phyloP scores from a whole-genome alignment of 164 flowering plant genomes.

The Dillenia turbinata region DNA sequence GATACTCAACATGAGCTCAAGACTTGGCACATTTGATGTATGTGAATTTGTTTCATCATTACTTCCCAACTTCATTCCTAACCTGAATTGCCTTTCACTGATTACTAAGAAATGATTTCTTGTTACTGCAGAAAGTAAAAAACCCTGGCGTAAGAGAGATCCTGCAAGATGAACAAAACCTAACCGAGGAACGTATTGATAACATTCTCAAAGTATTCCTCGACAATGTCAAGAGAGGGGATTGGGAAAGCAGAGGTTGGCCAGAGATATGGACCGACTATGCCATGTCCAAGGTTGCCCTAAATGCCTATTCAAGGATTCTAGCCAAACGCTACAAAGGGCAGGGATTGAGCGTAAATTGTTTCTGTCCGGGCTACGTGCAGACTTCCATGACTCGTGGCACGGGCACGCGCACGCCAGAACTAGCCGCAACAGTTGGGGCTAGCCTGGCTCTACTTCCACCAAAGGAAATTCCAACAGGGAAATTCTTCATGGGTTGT shows the following conservation, averaged over 20 bases:
- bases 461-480: constrained; percentile 47
- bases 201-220: constrained; percentile 40
- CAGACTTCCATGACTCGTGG: constrained; percentile 80
- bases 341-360: constrained; percentile 50
- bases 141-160: constrained; percentile 38
- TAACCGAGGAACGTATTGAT: constrained; percentile 46
- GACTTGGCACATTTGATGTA: constrained; percentile 70
- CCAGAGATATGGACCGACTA: constrained; percentile 86
- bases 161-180: constrained; percentile 45
- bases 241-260: constrained; percentile 76
- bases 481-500: constrained; percentile 42
- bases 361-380: constrained; percentile 92
- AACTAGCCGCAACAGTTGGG: constrained; percentile 45
- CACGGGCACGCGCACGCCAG: constrained; percentile 53
- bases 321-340: constrained; percentile 40
- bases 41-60: constrained; percentile 4
- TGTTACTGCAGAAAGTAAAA: constrained; percentile 51
- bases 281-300: constrained; percentile 81
- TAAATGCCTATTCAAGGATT: constrained; percentile 66
- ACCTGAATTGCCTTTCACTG: too few relatives aligned
- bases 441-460: constrained; percentile 47
- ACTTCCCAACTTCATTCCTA: too few relatives aligned
- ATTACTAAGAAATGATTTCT: too few relatives aligned
- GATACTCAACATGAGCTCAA: constrained; percentile 74
- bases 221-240: constrained; percentile 50